Conservation (phyloP, 371 early-diverging fungal species). For the Mycotypha africana region DNA sequence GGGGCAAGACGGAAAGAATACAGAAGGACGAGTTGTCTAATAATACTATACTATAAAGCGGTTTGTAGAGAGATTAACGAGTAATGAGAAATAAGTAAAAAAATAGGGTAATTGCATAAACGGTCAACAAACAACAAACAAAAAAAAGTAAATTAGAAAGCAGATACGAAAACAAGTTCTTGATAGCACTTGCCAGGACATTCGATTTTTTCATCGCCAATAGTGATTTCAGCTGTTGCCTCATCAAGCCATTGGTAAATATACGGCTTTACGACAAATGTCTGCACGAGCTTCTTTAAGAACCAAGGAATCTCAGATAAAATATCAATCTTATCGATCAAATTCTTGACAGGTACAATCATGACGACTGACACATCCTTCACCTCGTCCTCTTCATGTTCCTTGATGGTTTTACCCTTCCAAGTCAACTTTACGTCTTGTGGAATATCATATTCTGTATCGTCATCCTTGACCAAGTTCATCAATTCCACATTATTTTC, state of each 20-base stretch:
- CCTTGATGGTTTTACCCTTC: conserved; percentile 67
- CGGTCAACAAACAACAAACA: not conserved
- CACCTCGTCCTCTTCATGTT: conserved; percentile 36
- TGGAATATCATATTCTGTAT: conserved; percentile 82
- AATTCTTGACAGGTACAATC: conserved; percentile 52
- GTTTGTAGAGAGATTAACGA: too few relatives aligned
- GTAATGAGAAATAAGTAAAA: too few relatives aligned
- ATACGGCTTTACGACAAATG: conserved; percentile 90
- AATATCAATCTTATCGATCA: conserved; percentile 80
- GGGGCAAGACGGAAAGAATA: too few relatives aligned
- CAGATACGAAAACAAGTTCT: conserved; percentile 58
- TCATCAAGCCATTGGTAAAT: conserved; percentile 85
- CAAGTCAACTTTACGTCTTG: conserved; percentile 61
- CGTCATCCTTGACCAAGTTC: conserved; percentile 49
- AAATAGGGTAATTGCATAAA: too few relatives aligned
- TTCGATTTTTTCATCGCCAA: conserved; percentile 60
- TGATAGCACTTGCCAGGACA: conserved; percentile 62
- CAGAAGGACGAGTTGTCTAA: too few relatives aligned
- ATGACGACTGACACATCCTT: conserved; percentile 61
- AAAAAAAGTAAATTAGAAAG: conserved; percentile 23
- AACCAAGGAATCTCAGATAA: conserved; percentile 85
- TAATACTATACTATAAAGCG: too few relatives aligned
- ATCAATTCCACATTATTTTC: conserved; percentile 62
- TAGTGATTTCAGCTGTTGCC: conserved; percentile 53
- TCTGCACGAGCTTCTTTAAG: conserved; percentile 82